Conservation (phyloP, 1,284 basidiomycete species). For the Trichosporon faecale region DNA sequence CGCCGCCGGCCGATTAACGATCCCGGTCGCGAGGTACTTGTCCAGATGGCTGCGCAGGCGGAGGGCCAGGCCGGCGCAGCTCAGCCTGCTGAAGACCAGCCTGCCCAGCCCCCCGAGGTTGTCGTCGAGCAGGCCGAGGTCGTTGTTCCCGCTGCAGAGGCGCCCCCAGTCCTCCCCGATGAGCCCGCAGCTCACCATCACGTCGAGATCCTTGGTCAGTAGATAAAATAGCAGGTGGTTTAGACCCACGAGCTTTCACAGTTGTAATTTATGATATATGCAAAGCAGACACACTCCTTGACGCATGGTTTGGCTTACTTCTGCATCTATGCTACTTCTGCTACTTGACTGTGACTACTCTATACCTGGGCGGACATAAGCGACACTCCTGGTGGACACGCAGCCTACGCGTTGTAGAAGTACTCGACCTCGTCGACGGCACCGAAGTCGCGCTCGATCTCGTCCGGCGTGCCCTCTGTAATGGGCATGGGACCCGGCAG, state of each 20-base stretch:
- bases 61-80: neutral
- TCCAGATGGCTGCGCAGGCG: slow-evolving; percentile 2
- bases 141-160: neutral
- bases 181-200: neutral
- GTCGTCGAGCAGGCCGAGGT: neutral
- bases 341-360: neutral
- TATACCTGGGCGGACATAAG: neutral
- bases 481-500: slow-evolving; percentile 71
- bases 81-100: neutral
- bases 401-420: slow-evolving; percentile 25
- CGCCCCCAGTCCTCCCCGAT: neutral
- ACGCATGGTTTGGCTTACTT: neutral
- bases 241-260: neutral
- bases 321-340: neutral
- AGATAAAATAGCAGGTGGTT: neutral
- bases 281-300: neutral
- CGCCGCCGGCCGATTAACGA: neutral
- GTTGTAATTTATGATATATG: neutral
- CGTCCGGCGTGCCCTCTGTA: slow-evolving; percentile 44
- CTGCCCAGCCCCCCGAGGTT: neutral
- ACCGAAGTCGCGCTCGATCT: slow-evolving; percentile 43
- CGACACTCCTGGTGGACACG: neutral
- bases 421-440: slow-evolving; percentile 53
- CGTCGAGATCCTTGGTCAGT: neutral
- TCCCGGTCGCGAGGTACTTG: neutral